phyloP scores from a whole-genome alignment of 1,284 basidiomycete genomes.

The Boletus mariae region DNA sequence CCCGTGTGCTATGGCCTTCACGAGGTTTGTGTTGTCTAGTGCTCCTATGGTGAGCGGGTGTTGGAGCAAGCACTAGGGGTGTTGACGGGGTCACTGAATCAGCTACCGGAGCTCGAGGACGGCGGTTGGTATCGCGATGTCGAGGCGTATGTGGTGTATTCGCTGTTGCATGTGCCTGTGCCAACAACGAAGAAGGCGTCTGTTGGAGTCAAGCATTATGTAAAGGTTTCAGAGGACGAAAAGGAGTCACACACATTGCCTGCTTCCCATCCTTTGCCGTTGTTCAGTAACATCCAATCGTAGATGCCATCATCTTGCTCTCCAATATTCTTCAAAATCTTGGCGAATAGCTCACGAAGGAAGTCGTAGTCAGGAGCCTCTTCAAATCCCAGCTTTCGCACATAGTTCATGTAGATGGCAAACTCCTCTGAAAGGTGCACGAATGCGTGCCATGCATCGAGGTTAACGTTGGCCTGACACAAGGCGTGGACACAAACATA shows the following conservation, averaged over 20 bases:
- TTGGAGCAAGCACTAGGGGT: conserved; percentile 59
- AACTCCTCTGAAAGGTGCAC: conserved; percentile 73
- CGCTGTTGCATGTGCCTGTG: conserved; percentile 51
- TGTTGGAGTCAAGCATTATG: conserved; percentile 21
- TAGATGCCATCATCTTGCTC: conserved; percentile 92
- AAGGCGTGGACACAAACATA: conserved; percentile 38
- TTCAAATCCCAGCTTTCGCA: conserved; percentile 92
- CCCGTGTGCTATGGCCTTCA: conserved; percentile 45
- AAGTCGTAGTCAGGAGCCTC: conserved; percentile 98
- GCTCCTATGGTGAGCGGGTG: conserved; percentile 58
- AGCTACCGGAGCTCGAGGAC: conserved; percentile 37
- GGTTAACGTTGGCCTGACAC: not conserved
- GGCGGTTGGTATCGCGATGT: conserved; percentile 56
- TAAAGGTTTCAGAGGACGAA: conserved; percentile 7
- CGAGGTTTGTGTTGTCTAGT: conserved; percentile 45
- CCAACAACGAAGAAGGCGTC: conserved; percentile 45
- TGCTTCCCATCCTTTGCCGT: conserved; percentile 87
- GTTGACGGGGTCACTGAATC: conserved; percentile 51
- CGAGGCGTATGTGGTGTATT: conserved; percentile 49
- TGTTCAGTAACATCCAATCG: conserved; percentile 96
- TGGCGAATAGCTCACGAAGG: conserved; percentile 89
- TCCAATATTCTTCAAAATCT: conserved; percentile 85
- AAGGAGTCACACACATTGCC: conserved; percentile 50
- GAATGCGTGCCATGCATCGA: conserved; percentile 2
- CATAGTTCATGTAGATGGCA: conserved; percentile 96